Conservation (phyloP, 2,329 filamentous ascomycete species). For the Pseudocercospora fijiensis region DNA sequence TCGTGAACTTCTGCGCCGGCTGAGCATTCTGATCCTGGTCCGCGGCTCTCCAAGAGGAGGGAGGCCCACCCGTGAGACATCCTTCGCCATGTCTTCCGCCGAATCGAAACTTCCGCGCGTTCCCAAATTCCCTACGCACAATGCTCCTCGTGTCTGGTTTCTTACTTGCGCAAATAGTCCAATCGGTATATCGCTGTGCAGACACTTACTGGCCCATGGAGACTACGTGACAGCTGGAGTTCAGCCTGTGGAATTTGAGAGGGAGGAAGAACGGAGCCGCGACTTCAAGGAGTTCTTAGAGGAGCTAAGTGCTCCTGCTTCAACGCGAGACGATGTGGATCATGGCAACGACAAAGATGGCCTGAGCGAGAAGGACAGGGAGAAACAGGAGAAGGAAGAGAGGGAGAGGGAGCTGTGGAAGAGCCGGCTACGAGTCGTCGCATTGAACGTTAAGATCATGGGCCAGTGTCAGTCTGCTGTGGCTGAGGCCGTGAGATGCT, state of each 20-base stretch:
- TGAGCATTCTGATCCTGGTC: neutral
- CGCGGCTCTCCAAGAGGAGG: neutral
- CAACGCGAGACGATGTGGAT: slow-evolving; percentile 12
- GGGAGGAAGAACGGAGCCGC: slow-evolving; percentile 65
- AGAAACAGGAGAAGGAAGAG: slow-evolving; percentile 49
- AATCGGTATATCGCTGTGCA: slow-evolving; percentile 76
- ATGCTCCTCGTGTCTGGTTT: slow-evolving; percentile 83
- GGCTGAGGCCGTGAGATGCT: slow-evolving; percentile 79
- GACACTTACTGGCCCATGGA: slow-evolving; percentile 81
- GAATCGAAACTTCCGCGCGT: slow-evolving; percentile 37
- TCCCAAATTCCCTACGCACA: slow-evolving; percentile 60
- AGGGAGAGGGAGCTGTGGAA: slow-evolving; percentile 57
- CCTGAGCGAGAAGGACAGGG: slow-evolving; percentile 47
- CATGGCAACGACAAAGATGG: slow-evolving; percentile 35
- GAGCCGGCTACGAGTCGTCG: slow-evolving; percentile 67
- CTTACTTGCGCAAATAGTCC: slow-evolving; percentile 84
- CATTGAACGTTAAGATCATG: slow-evolving; percentile 59
- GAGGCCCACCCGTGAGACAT: neutral
- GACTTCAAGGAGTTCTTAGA: slow-evolving; percentile 79
- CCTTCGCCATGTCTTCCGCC: slow-evolving; percentile 26
- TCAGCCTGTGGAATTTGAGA: slow-evolving; percentile 72
- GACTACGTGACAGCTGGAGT: slow-evolving; percentile 87
- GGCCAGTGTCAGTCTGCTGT: slow-evolving; percentile 80
- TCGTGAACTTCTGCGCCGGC: neutral
- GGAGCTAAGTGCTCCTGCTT: slow-evolving; percentile 41